phyloP scores from a whole-genome alignment of 345 rosid species.

The Kandelia obovata region DNA sequence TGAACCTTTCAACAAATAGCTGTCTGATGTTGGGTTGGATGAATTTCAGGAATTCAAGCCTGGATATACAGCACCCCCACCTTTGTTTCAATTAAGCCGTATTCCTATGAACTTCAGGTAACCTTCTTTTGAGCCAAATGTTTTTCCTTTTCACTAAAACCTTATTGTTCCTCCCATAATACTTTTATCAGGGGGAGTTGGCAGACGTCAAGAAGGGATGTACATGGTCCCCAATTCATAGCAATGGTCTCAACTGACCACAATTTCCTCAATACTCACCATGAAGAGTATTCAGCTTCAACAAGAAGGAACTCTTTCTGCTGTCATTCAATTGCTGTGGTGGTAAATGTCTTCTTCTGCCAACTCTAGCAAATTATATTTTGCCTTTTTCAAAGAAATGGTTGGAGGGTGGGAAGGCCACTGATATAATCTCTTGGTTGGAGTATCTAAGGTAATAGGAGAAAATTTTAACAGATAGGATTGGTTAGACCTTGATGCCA shows the following conservation, averaged over 20 bases:
- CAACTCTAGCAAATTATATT: neutral
- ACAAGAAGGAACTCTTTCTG: slow-evolving; percentile 50
- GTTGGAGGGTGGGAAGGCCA: no score
- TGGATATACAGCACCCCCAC: slow-evolving; percentile 82
- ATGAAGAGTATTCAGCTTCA: slow-evolving; percentile 52
- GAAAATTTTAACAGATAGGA: no score
- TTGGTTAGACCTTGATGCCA: no score
- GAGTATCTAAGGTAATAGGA: no score
- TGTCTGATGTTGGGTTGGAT: slow-evolving; percentile 11
- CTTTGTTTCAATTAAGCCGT: slow-evolving; percentile 61
- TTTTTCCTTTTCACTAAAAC: neutral
- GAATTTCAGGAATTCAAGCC: slow-evolving; percentile 71
- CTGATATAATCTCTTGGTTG: no score
- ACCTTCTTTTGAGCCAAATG: neutral
- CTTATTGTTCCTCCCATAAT: neutral
- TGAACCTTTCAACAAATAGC: neutral
- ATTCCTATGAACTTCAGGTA: slow-evolving; percentile 81
- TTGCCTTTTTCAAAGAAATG: no score
- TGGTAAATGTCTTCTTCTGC: slow-evolving; percentile 36
- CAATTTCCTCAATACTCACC: slow-evolving; percentile 34
- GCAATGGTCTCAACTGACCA: slow-evolving; percentile 69
- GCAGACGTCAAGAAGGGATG: slow-evolving; percentile 60
- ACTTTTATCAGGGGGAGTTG: slow-evolving; percentile 57
- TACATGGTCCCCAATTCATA: slow-evolving; percentile 46
- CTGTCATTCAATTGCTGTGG: slow-evolving; percentile 56